A percentile compares a stretch with the other conserved stretches of the same genome.
These are phyloP conservation scores for Ceratobasidium sp. DNA, from an alignment of 1,284 basidiomycete genomes.

Conservation along the genomic window DNA sequence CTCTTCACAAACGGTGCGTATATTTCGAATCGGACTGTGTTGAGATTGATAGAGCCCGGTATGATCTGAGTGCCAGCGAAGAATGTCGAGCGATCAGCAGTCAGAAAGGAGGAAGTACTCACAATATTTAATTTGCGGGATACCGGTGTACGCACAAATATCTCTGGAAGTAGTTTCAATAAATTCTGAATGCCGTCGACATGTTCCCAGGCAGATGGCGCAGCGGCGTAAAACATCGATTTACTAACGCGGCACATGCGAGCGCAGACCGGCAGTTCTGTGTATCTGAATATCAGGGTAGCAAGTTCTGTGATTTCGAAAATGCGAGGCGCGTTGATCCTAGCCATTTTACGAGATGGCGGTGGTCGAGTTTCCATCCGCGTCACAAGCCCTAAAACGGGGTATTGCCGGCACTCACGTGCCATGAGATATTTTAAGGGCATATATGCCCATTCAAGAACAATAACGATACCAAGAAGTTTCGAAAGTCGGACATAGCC, in stretches of 20 bases:
- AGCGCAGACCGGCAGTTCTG: neutral
- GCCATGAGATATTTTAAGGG: too few species aligned
- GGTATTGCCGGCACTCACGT: too few species aligned
- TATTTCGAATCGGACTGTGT: neutral
- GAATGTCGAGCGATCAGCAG: too few species aligned
- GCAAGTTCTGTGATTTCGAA: slow-evolving; percentile 23
- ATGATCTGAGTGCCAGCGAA: neutral
- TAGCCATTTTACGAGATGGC: too few species aligned
- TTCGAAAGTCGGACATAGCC: too few species aligned
- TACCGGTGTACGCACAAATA: too few species aligned
- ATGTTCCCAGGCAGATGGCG: slow-evolving; percentile 6
- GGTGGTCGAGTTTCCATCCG: too few species aligned
- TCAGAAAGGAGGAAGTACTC: too few species aligned
- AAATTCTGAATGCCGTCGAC: slow-evolving; percentile 21
- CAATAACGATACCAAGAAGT: too few species aligned
- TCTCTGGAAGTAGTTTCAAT: slow-evolving; percentile 4
- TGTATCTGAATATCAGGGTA: neutral
- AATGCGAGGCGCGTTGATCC: neutral
- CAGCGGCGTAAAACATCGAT: neutral
- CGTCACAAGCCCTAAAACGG: too few species aligned
- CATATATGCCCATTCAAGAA: too few species aligned
- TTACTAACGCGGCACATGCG: neutral
- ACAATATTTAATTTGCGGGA: too few species aligned
- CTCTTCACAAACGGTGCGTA: slow-evolving; percentile 12
- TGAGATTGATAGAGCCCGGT: neutral